Evolutionary conservation across 2,329 filamentous ascomycete species (phyloP).

Genomic region (Xylariales sp.): DNA sequence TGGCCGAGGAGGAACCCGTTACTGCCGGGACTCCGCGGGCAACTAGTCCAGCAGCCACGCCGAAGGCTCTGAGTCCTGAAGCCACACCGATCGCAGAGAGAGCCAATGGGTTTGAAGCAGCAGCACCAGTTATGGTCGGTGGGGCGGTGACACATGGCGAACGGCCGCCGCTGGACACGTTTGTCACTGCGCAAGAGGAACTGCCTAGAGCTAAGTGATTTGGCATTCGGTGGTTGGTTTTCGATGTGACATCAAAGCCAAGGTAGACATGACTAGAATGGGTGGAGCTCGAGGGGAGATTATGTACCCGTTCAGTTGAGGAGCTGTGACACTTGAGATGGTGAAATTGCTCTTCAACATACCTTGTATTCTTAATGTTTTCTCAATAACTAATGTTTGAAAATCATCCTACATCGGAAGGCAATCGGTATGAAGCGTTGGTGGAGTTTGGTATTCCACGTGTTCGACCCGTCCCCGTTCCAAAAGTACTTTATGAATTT

Average conservation of each 20-base stretch:
- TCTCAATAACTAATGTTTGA: too few relatives aligned
- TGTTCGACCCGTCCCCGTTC: too few relatives aligned
- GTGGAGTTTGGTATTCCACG: too few relatives aligned
- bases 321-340: too few relatives aligned
- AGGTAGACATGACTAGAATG: background rate
- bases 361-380: too few relatives aligned
- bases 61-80: constrained; percentile 10
- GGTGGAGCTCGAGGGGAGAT: too few relatives aligned
- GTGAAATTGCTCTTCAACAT: too few relatives aligned
- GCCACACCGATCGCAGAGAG: constrained; percentile 11
- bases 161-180: constrained; percentile 42
- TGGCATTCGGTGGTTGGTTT: background rate
- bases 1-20: constrained; percentile 13
- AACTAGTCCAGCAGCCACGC: constrained; percentile 12
- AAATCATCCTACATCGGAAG: too few relatives aligned
- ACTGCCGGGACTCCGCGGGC: constrained; percentile 10
- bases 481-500: too few relatives aligned
- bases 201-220: constrained; percentile 27
- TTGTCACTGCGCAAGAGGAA: constrained; percentile 48
- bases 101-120: constrained; percentile 7
- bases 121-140: constrained; percentile 10
- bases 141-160: constrained; percentile 7
- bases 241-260: background rate
- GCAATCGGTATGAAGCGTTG: too few relatives aligned
- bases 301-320: too few relatives aligned